Percentiles rank a stretch among this genome's conserved stretches.
Evolutionary conservation across 1,139 yeast species (phyloP).

Genomic region (Zygosaccharomyces pseudobailii): DNA sequence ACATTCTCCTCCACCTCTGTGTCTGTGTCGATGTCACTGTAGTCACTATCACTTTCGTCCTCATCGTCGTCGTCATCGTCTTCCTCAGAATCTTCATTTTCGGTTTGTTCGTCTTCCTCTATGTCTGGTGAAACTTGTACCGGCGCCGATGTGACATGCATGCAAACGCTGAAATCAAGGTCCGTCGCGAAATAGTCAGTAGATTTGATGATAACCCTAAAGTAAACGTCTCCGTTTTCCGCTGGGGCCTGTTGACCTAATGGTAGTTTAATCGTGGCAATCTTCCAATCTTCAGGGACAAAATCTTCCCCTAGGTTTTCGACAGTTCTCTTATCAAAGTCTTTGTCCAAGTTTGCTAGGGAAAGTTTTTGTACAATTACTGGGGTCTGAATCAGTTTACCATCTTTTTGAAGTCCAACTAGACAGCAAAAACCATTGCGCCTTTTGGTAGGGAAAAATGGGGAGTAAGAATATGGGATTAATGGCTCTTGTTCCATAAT

Average conservation of each 20-base stretch:
- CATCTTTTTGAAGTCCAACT: constrained; percentile 67
- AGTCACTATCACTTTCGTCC: constrained; percentile 48
- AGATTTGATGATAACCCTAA: constrained; percentile 60
- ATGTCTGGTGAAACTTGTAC: constrained; percentile 15
- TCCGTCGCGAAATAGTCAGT: constrained; percentile 70
- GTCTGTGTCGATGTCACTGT: constrained; percentile 41
- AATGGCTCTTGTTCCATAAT: constrained; percentile 61
- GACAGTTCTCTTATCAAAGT: constrained; percentile 29
- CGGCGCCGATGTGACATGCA: constrained; percentile 56
- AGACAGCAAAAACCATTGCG: constrained; percentile 63
- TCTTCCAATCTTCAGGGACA: constrained; percentile 44
- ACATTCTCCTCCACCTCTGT: constrained; percentile 38
- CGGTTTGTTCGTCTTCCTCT: constrained; percentile 20
- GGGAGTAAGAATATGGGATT: constrained; percentile 62
- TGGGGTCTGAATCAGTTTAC: constrained; percentile 70
- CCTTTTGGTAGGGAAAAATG: constrained; percentile 63
- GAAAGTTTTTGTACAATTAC: constrained; percentile 43
- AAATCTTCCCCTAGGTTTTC: constrained; percentile 26
- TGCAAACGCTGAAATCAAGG: constrained; percentile 58
- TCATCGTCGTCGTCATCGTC: constrained; percentile 48
- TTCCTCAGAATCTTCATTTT: constrained; percentile 38
- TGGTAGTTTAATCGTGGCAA: constrained; percentile 72
- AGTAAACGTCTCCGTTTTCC: constrained; percentile 54
- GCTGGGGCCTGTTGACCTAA: constrained; percentile 69
- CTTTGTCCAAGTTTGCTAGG: constrained; percentile 24